Evolutionary conservation across 179 eudicot species (phyloP), one percentile per base, ranked within the genome.

Genomic region (Silene noctiflora): DNA sequence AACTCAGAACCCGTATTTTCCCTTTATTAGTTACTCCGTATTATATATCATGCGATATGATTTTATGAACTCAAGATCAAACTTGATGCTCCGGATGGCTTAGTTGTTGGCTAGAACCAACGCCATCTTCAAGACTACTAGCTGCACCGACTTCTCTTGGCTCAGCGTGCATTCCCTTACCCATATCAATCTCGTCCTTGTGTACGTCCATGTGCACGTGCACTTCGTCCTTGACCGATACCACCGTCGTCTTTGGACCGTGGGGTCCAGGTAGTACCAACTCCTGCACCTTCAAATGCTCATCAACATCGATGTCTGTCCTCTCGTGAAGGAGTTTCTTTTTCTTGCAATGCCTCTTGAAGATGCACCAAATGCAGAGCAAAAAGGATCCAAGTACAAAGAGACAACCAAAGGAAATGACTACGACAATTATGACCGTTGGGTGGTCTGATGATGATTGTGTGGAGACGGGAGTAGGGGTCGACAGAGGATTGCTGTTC

Each of bases 251-350:
- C 79, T 81, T 31, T 0, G 73, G 77, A 4, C 95, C 90, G 59
- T 79, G 81, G 1, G 82, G 85, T 14, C 91, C 88, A 1, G 82
- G 72, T 14, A 81, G 71, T 31, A 85, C 82, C 48, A 81, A 80
- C 81, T 87, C 89, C 27, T 86, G 84, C 61, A 88, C 81, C 61
- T 79, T 84, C 76, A 76, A 14, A 74, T 88, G 94, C 69, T 88
- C 87, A 11, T 88, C 88, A 0, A 84, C 75, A 24, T 66, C 77
- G 2, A 87, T 68, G 29, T 81, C 76, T 33, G 88, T 86, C n/a
- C 83, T 83, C 75, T 87, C 82, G 11, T 67, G 67, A 62, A 83
- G 77, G 11, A 48, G 20, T 69, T 81, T 85, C 79, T 73, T 79
- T 78, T 76, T 83, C 76, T 53, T 68, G 65, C 77, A 73, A 6